Base-by-base conservation (phyloP, 1,284 basidiomycete species). In the Pseudomicrostroma phylloplanum region DNA sequence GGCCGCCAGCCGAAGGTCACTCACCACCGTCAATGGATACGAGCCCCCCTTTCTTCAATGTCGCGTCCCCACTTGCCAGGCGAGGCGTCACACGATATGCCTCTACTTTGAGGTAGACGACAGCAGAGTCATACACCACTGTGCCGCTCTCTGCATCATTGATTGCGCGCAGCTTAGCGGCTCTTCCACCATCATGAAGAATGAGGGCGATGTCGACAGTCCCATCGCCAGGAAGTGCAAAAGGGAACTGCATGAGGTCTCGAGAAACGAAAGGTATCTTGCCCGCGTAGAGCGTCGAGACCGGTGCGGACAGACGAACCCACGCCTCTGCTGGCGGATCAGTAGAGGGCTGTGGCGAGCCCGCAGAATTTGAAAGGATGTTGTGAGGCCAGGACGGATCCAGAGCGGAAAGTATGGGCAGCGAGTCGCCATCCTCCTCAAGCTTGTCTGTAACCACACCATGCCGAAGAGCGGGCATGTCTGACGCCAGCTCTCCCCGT, bases 171-270 rank as follows among this genome's bases (percentile, higher is more conserved):
- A 78, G 57, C 49, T 77, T 78, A 49, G 66, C 67, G 6, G 49
- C 56, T 55, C 74, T 63, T 15, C 70, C 72, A 26, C 69, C 69
- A 6, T 61, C 67, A 42, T 71, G 67, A 36, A 77, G 67, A 21
- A 71, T 61, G 60, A 77, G 62, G 6, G 68, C 59, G 0, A 78
- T 53, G 51, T 78, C 76, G 42, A 78, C 62, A 19, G 67, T 63
- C 43, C 69, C 69, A 54, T 78, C 74, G 56, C 66, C 65, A 19
- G 76, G 69, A 0, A 67, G 59, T 1, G 74, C 69, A 57, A 70
- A 78, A 0, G 77, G 77, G 53, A 78, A 78, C 39, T 77, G 74
- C 69, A 77, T 67, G 55, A 77, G 64, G 43, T 74, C 70, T 26
- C 77, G 71, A 2, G 70, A 63, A 12, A 78, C 74, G 51, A 66